Evolutionary conservation across 2,329 filamentous ascomycete species (phyloP), one percentile per base, ranked within the genome.

Genomic region (Bipolaris oryzae): DNA sequence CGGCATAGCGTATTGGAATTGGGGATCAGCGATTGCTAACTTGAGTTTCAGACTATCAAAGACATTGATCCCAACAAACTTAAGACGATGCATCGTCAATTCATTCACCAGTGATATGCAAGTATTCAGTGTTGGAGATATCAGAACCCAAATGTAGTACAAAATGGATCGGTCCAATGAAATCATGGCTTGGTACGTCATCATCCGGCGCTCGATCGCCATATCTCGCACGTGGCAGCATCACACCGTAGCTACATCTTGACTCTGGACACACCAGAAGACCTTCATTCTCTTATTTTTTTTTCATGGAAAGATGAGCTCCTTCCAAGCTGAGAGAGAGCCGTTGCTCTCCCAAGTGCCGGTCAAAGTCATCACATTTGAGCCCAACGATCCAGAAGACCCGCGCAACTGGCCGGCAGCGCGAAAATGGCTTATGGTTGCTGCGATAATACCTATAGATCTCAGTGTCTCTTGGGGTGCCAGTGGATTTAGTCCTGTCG

Each of bases 401-500:
- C 74, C 74, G 5, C 62, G 73, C 9, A 76, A 77, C 56, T 77
- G 74, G 74, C 50, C 68, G 2, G 39, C 46, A 37, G 50, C 60
- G 31, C 66, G 69, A 23, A 76, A 76, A 68, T 76, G 74, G 73
- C 47, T 72, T 6, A 73, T 76, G 67, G 64, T 76, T 5, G 69
- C 68, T 25, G 68, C 67, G 16, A 75, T 77, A 34, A 66, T 74
- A 2, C 68, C 74, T 28, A 75, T 76, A 47, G 73, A 76, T 46
- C 65, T 75, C 33, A 72, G 67, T 35, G 73, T 75, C 28, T 72
- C 69, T 15, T 82, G 79, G 75, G 79, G 77, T 7, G 80, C 80
- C 1, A 80, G 78, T 5, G 80, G 80, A 7, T 82, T 79, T 63
- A 81, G 78, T 2, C 80, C 81, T 0, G 78, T 75, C 0, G 67